These are phyloP conservation scores for Seiridium unicorne DNA, from an alignment of 2,329 filamentous ascomycete species.

Conservation along the genomic window DNA sequence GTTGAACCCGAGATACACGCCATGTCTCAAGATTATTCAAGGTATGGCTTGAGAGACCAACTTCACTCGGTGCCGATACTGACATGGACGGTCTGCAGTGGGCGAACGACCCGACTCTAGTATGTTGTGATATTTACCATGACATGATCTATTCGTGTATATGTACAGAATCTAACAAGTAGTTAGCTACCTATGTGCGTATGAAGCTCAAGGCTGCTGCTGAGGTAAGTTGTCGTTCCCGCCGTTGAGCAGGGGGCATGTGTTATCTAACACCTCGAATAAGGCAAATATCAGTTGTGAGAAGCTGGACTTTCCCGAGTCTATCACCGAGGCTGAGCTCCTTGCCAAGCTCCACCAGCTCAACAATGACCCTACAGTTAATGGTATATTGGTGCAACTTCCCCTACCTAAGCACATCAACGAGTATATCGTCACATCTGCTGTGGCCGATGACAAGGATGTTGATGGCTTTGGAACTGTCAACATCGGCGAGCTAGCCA, in stretches of 20 bases:
- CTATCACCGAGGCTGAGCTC: conserved; percentile 80
- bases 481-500: conserved; percentile 96
- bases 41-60: conserved; percentile 49
- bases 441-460: conserved; percentile 91
- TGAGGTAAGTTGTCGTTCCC: conserved; percentile 59
- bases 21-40: conserved; percentile 92
- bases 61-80: background rate
- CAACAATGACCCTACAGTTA: conserved; percentile 83
- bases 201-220: conserved; percentile 98
- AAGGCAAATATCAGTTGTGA: conserved; percentile 91
- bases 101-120: conserved; percentile 91
- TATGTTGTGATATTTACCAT: conserved; percentile 41
- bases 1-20: conserved; percentile 82
- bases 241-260: conserved; percentile 5
- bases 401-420: conserved; percentile 87
- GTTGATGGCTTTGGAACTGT: conserved; percentile 93
- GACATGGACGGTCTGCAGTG: conserved; percentile 51
- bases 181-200: conserved; percentile 88
- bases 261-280: conserved; percentile 15
- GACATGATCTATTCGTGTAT: background rate
- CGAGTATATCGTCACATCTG: conserved; percentile 86
- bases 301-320: conserved; percentile 78
- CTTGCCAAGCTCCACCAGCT: conserved; percentile 76
- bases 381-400: conserved; percentile 92
- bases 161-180: conserved; percentile 28